phyloP scores from a whole-genome alignment of 2,329 filamentous ascomycete genomes.

The Drechslerella coelobrocha region DNA sequence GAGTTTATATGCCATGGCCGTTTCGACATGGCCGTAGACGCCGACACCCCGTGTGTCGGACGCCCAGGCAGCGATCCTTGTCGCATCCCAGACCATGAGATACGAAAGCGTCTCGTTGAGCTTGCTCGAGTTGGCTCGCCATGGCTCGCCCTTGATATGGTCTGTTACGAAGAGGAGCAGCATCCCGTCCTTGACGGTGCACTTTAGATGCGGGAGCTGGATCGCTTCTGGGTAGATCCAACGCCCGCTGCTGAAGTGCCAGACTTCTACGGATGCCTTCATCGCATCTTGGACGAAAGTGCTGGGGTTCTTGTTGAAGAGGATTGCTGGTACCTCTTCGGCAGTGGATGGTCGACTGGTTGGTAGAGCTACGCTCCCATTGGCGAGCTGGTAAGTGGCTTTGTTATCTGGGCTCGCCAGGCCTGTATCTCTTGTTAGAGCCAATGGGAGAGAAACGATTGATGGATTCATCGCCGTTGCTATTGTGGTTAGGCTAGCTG shows the following conservation, averaged over 20 bases:
- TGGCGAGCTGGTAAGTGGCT: too few species aligned
- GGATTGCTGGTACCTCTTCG: not conserved
- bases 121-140: not conserved
- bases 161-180: conserved; percentile 14
- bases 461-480: too few species aligned
- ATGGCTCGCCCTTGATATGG: not conserved
- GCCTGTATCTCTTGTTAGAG: too few species aligned
- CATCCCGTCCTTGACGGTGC: conserved; percentile 10
- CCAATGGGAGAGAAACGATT: too few species aligned
- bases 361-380: too few species aligned
- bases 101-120: conserved; percentile 2
- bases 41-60: not conserved
- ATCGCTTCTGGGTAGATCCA: conserved; percentile 5
- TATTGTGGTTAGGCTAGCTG: too few species aligned
- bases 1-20: conserved; percentile 11
- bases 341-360: too few species aligned
- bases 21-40: not conserved
- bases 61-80: conserved; percentile 11
- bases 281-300: conserved; percentile 11
- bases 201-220: conserved; percentile 10
- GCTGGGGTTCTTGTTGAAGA: conserved; percentile 9
- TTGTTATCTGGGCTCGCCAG: too few species aligned
- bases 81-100: conserved; percentile 13
- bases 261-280: conserved; percentile 16
- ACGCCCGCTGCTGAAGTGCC: not conserved